phyloP scores from a whole-genome alignment of 345 rosid species.

The Angophora floribunda region DNA sequence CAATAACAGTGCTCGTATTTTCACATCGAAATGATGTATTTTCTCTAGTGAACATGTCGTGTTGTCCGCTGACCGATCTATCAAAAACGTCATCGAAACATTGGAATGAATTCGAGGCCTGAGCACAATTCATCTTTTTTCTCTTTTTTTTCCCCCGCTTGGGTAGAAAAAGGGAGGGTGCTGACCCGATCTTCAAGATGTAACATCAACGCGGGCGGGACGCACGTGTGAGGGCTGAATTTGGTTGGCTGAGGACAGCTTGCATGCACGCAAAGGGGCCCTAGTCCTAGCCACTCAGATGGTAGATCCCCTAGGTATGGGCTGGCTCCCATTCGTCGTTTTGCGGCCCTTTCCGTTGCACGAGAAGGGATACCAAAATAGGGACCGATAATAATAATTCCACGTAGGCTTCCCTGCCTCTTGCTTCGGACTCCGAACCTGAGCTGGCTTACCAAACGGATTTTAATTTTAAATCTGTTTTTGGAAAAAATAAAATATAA shows the following conservation, averaged over 20 bases:
- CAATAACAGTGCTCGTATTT: background rate
- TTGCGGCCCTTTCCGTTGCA: background rate
- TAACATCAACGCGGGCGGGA: background rate
- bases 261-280: background rate
- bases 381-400: background rate
- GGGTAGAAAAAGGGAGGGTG: background rate
- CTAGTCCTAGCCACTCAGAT: background rate
- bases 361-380: background rate
- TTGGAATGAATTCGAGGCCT: background rate
- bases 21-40: background rate
- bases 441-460: background rate
- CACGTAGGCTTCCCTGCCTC: background rate
- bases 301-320: background rate
- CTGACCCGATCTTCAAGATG: background rate
- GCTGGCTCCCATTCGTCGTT: background rate
- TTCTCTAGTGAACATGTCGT: background rate
- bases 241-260: background rate
- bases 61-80: background rate
- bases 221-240: background rate
- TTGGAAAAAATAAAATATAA: too few relatives aligned
- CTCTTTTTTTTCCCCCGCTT: background rate
- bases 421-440: background rate
- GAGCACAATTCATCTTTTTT: background rate
- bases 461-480: too few relatives aligned
- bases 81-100: background rate